Conservation (phyloP, 805 yeast species). For the Saccharomycopsis sp. region DNA sequence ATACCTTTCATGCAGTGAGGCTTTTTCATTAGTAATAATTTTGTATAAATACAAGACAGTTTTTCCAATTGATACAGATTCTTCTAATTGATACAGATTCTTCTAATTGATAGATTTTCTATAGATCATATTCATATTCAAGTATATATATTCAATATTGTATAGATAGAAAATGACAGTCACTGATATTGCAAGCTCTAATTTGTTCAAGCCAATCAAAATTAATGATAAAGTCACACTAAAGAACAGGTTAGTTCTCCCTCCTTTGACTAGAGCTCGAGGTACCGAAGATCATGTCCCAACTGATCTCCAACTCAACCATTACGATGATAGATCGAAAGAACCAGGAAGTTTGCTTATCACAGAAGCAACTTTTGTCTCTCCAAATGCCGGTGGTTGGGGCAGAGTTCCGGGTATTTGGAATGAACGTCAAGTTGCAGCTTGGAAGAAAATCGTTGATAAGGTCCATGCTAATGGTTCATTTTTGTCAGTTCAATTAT, state of each 20-base stretch:
- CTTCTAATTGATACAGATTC: no score
- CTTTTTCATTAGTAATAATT: no score
- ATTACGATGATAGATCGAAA: conserved; percentile 50
- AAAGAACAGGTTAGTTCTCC: conserved; percentile 36
- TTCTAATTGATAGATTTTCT: no score
- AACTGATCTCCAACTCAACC: conserved; percentile 40
- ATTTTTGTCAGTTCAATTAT: conserved; percentile 41
- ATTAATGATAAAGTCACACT: conserved; percentile 30
- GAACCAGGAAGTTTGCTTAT: conserved; percentile 52
- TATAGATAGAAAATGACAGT: background rate
- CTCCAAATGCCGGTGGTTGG: conserved; percentile 35
- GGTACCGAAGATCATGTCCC: conserved; percentile 34
- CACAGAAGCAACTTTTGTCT: conserved; percentile 53
- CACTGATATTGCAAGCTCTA: conserved; percentile 24
- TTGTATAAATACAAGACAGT: no score
- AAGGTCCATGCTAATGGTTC: conserved; percentile 46
- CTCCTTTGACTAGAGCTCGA: conserved; percentile 49
- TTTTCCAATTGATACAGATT: no score
- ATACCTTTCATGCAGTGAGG: no score
- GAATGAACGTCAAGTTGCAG: conserved; percentile 38
- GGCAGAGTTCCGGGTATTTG: conserved; percentile 44
- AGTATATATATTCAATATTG: no score
- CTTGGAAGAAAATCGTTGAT: conserved; percentile 44
- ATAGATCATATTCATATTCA: background rate
- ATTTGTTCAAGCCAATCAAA: conserved; percentile 34